phyloP scores from a whole-genome alignment of 306 rosid species.

The Spatholobus suberectus region DNA sequence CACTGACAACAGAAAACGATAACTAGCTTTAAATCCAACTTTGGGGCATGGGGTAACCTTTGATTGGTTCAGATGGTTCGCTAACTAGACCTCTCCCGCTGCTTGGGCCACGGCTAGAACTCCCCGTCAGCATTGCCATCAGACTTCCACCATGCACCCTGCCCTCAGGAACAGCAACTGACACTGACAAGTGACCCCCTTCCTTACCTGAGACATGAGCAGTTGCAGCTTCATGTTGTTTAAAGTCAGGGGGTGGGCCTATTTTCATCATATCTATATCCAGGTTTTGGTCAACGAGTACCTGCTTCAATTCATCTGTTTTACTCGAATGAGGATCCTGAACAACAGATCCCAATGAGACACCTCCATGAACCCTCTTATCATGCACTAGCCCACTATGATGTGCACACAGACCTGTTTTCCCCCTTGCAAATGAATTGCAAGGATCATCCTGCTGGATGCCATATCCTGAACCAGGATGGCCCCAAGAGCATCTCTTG shows the following conservation, averaged over 20 bases:
- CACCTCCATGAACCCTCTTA: conserved; percentile 95
- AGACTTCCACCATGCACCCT: conserved; percentile 96
- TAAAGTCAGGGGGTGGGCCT: conserved; percentile 39
- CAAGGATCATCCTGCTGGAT: conserved; percentile 68
- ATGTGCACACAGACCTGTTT: conserved; percentile 87
- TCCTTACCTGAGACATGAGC: conserved; percentile 44
- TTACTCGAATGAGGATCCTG: conserved; percentile 56
- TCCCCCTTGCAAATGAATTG: conserved; percentile 86
- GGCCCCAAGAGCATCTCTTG: conserved; percentile 96
- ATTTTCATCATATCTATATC: conserved; percentile 53
- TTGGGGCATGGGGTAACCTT: conserved; percentile 49
- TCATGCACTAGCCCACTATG: conserved; percentile 89
- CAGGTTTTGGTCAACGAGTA: conserved; percentile 45
- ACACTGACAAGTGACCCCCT: conserved; percentile 39
- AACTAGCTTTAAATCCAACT: conserved; percentile 66
- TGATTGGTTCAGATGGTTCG: conserved; percentile 52
- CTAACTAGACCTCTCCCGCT: conserved; percentile 35
- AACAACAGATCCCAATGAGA: conserved; percentile 66
- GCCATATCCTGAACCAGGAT: conserved; percentile 73
- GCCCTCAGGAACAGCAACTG: conserved; percentile 72
- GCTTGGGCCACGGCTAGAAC: conserved; percentile 58
- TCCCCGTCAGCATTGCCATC: conserved; percentile 67
- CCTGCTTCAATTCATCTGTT: conserved; percentile 56
- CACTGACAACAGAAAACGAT: conserved; percentile 34
- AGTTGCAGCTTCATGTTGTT: conserved; percentile 43